These are phyloP conservation scores for Trichosanthes cucumerina DNA, from an alignment of 306 rosid genomes.

Conservation along the genomic window DNA sequence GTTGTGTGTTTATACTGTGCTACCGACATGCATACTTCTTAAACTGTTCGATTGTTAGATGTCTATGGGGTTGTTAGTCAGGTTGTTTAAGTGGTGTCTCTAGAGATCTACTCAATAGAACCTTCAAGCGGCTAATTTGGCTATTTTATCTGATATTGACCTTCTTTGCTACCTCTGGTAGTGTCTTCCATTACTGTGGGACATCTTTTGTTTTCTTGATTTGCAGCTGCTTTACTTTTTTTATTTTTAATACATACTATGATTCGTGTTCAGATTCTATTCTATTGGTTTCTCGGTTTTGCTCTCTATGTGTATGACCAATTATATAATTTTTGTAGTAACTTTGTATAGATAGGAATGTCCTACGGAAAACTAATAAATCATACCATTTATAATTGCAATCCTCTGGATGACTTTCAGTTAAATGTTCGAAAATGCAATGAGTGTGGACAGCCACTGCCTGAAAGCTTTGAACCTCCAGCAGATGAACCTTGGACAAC, in stretches of 20 bases:
- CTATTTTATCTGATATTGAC: neutral
- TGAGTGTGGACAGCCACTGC: constrained; percentile 87
- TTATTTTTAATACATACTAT: neutral
- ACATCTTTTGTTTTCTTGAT: neutral
- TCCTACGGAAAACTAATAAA: neutral
- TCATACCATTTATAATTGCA: neutral
- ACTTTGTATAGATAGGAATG: neutral
- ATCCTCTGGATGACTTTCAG: constrained; percentile 25
- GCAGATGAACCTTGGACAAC: constrained; percentile 97
- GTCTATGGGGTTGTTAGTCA: neutral
- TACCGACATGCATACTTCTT: neutral
- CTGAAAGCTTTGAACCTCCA: constrained; percentile 87
- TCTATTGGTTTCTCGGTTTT: neutral
- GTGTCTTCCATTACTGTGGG: neutral
- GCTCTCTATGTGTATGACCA: neutral
- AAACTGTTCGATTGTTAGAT: neutral
- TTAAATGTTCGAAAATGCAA: constrained; percentile 63
- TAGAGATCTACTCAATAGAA: neutral
- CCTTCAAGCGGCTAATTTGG: neutral
- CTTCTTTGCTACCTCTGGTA: neutral
- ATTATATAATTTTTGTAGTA: neutral
- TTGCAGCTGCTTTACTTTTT: neutral
- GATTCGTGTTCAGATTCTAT: neutral
- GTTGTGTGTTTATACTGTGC: neutral
- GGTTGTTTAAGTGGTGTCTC: neutral